Conservation (phyloP, 192 early-diverging fungal species). For the Umbelopsis sp. region DNA sequence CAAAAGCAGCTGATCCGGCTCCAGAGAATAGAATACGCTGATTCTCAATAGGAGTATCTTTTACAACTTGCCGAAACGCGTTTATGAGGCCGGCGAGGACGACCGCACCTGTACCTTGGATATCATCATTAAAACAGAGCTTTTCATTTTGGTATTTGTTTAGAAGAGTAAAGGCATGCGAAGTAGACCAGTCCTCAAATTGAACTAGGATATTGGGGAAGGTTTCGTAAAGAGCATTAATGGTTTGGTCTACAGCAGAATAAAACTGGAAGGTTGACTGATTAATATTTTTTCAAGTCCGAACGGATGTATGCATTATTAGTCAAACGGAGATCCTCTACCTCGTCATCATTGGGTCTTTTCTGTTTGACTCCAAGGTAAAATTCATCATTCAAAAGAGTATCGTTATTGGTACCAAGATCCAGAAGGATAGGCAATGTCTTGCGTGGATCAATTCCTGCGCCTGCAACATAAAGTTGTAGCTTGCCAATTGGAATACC, state of each 20-base stretch:
- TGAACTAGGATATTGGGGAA: conserved; percentile 87
- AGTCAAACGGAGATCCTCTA: neutral
- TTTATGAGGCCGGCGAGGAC: conserved; percentile 90
- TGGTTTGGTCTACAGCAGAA: conserved; percentile 80
- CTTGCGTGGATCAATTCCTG: conserved; percentile 39
- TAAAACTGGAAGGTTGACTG: conserved; percentile 58
- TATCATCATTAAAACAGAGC: conserved; percentile 94
- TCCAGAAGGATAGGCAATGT: conserved; percentile 40
- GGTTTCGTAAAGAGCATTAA: conserved; percentile 64
- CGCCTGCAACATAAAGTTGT: conserved; percentile 42
- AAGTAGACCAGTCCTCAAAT: conserved; percentile 93
- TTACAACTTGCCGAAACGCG: conserved; percentile 63
- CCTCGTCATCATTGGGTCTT: conserved; percentile 16
- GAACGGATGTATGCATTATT: no score
- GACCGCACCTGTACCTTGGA: conserved; percentile 90
- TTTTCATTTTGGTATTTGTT: conserved; percentile 71
- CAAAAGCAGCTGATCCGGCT: conserved; percentile 93
- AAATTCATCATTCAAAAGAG: conserved; percentile 36
- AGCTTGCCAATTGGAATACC: conserved; percentile 95
- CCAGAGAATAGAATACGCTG: conserved; percentile 91
- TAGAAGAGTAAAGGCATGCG: conserved; percentile 82
- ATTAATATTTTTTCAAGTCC: neutral
- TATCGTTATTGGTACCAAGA: conserved; percentile 39
- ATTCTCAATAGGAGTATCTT: conserved; percentile 64
- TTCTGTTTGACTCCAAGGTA: conserved; percentile 37